These are phyloP conservation scores for Hansenula sp. DNA, from an alignment of 1,139 yeast genomes.

Conservation along the genomic window DNA sequence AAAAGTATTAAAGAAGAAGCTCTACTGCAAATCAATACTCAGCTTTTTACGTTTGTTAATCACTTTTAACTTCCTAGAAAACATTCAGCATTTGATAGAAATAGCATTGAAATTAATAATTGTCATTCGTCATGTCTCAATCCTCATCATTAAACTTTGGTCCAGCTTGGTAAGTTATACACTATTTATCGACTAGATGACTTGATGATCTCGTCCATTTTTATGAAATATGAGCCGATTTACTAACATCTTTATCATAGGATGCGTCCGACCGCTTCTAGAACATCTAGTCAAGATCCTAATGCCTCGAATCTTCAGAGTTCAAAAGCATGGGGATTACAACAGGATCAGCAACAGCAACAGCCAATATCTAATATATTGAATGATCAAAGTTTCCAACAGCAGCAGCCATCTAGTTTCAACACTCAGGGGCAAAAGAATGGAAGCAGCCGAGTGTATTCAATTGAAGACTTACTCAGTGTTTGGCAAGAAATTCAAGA, in stretches of 20 bases:
- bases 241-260: slow-evolving; percentile 18
- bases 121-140: slow-evolving; percentile 15
- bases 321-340: background rate
- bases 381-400: background rate
- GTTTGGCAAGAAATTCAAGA: slow-evolving; percentile 46
- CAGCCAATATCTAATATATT: background rate
- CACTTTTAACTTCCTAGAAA: too few relatives aligned
- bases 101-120: background rate
- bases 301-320: background rate
- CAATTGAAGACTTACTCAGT: slow-evolving; percentile 49
- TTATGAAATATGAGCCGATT: background rate
- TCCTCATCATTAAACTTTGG: slow-evolving; percentile 32
- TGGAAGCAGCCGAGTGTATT: slow-evolving; percentile 26
- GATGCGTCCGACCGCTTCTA: slow-evolving; percentile 28
- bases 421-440: slow-evolving; percentile 3
- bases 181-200: too few relatives aligned
- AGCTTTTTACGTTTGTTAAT: too few relatives aligned
- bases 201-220: too few relatives aligned
- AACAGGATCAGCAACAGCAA: background rate
- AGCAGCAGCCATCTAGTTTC: slow-evolving; percentile 7
- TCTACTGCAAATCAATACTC: background rate
- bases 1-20: background rate
- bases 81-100: background rate
- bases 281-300: slow-evolving; percentile 8
- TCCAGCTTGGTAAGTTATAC: slow-evolving; percentile 34